Evolutionary conservation across 352 stramenopile genomes (phyloP), one percentile per base, ranked within the genome.

Genomic region (Saprolegnia parasitica): DNA sequence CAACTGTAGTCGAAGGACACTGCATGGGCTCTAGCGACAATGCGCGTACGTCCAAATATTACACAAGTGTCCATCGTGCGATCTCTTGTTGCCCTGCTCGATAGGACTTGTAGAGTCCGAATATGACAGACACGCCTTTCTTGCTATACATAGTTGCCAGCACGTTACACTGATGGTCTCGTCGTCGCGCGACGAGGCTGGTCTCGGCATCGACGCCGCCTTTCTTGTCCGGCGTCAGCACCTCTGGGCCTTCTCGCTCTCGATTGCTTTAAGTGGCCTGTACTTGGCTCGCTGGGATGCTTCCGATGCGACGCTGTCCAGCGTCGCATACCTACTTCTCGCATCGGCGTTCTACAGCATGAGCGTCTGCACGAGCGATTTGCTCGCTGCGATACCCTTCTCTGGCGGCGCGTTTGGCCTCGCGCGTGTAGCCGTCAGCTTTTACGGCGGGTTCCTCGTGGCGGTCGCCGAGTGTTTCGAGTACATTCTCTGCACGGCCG

Each of bases 391-490:
- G 3, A 65, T 65, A 26, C 56, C 18, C 5, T 65, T 65, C 40
- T 65, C 56, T 11, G 56, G 56, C 37, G 56, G 56, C 56, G 40
- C 56, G 4, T 65, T 52, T 52, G 56, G 56, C 23, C 56, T 65
- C 16, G 56, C 56, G 18, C 56, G 56, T 10, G 40, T 65, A 4
- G 39, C 56, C 18, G 11, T 65, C 35, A 35, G 56, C 15, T 65
- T 65, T 32, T 52, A 65, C 37, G 24, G 1, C 10, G 56, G 56
- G 6, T 65, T 52, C n/a, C 56, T 65, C 39, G 56, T 65, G 9
- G 56, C 56, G 2, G 18, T 21, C 3, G 39, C 56, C 16, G 56
- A 65, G 24, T 65, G 56, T 16, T 21, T 65, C 3, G 56, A 49
- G 29, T 65, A 65, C 39, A 32, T 35, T 10, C 24, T 65, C 20